These are phyloP conservation scores for Margaritispora aquatica DNA, from an alignment of 495 filamentous ascomycete genomes.

Conservation along the genomic window DNA sequence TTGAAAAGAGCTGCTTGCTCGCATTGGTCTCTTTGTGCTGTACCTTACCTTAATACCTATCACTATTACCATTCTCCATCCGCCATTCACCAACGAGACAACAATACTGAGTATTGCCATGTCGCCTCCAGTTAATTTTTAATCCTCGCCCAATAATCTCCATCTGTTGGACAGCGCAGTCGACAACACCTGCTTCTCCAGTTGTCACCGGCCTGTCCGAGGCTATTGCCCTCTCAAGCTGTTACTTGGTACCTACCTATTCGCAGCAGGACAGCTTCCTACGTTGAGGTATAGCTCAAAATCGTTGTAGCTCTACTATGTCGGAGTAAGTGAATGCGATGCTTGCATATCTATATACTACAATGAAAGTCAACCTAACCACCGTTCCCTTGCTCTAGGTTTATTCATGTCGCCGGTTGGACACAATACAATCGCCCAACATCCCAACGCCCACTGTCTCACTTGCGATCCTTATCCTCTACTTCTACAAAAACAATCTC, in stretches of 20 bases:
- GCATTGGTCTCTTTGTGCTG: no score
- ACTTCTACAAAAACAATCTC: constrained; percentile 4
- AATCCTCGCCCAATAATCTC: not conserved
- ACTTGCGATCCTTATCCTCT: constrained; percentile 41
- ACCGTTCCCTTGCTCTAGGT: constrained; percentile 26
- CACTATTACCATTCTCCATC: no score
- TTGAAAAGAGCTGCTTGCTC: not conserved
- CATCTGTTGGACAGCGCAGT: not conserved
- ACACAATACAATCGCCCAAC: constrained; percentile 38
- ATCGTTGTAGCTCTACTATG: constrained; percentile 5
- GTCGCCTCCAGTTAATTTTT: not conserved
- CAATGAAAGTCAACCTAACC: not conserved
- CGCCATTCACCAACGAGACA: not conserved
- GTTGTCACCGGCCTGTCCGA: not conserved
- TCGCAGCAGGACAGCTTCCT: no score
- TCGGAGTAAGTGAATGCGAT: constrained; percentile 9
- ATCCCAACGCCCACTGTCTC: constrained; percentile 35
- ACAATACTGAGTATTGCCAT: not conserved
- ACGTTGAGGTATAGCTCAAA: no score
- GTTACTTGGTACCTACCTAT: no score
- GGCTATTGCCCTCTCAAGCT: not conserved
- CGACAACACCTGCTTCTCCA: not conserved
- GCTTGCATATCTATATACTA: not conserved
- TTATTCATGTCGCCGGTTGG: constrained; percentile 45
- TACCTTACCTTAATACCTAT: no score